These are phyloP conservation scores for Beauveria caledonica DNA, from an alignment of 2,329 filamentous ascomycete species.

Conservation along the genomic window DNA sequence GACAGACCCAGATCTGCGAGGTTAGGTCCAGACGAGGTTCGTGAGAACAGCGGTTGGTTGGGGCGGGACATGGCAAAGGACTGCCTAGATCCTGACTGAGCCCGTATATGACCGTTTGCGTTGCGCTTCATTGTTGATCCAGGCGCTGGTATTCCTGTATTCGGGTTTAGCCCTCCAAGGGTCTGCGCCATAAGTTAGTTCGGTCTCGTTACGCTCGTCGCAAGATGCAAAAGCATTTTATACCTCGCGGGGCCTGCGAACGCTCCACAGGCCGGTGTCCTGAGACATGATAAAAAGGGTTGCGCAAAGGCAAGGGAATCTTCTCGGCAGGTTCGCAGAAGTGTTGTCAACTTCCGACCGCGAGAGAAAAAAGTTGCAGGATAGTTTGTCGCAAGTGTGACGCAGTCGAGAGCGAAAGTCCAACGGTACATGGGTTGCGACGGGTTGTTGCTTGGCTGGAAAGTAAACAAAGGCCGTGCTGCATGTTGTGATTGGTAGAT, in stretches of 20 bases:
- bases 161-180: slow-evolving; percentile 73
- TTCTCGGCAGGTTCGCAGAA: slow-evolving; percentile 12
- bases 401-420: slow-evolving; percentile 9
- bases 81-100: slow-evolving; percentile 73
- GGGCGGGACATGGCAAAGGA: slow-evolving; percentile 79
- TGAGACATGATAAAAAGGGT: slow-evolving; percentile 58
- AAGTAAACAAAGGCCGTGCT: slow-evolving; percentile 34
- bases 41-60: slow-evolving; percentile 78
- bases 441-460: slow-evolving; percentile 28
- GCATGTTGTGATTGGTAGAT: slow-evolving; percentile 14
- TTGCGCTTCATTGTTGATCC: slow-evolving; percentile 88
- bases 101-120: slow-evolving; percentile 65
- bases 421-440: slow-evolving; percentile 10
- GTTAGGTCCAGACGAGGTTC: slow-evolving; percentile 75
- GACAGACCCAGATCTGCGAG: slow-evolving; percentile 72
- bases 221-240: neutral
- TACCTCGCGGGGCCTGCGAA: slow-evolving; percentile 87
- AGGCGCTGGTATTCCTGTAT: slow-evolving; percentile 81
- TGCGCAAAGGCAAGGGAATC: neutral
- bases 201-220: neutral
- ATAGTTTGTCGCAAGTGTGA: slow-evolving; percentile 12
- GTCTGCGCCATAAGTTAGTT: slow-evolving; percentile 48
- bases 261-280: slow-evolving; percentile 81
- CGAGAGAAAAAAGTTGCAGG: neutral
- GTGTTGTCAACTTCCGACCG: slow-evolving; percentile 3